A percentile compares a stretch with the other conserved stretches of the same genome.
Evolutionary conservation across 108 stramenopile species (phyloP).

Genomic region (Cyclotella choctawhatcheeana): DNA sequence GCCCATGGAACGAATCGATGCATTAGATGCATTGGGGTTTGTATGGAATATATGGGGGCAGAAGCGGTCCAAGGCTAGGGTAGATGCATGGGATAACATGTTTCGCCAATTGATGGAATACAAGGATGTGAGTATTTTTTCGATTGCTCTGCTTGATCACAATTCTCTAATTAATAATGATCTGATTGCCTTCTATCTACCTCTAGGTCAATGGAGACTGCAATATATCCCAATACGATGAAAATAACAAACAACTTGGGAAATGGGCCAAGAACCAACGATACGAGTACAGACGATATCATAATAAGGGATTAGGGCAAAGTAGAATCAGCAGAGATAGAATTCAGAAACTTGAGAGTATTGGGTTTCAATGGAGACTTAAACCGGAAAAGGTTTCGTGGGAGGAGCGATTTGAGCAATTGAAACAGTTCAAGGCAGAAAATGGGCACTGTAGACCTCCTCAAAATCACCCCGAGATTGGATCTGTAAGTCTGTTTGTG

Average conservation of each 20-base stretch:
- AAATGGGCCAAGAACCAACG: constrained; percentile 52
- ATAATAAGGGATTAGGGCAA: constrained; percentile 30
- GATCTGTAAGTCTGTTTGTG: background rate
- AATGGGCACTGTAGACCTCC: constrained; percentile 47
- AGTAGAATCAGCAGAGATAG: constrained; percentile 37
- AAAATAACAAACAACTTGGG: constrained; percentile 34
- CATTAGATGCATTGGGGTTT: constrained; percentile 37
- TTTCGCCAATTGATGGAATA: constrained; percentile 31
- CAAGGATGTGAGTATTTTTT: constrained; percentile 7
- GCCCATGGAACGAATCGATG: constrained; percentile 39
- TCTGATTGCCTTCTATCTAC: background rate
- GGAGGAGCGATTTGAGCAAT: constrained; percentile 35
- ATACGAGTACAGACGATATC: constrained; percentile 45
- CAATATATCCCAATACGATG: constrained; percentile 32
- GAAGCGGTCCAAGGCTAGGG: constrained; percentile 21
- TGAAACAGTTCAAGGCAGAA: constrained; percentile 37
- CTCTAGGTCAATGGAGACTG: constrained; percentile 12
- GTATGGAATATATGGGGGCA: constrained; percentile 38
- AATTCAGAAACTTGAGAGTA: constrained; percentile 43
- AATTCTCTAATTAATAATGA: background rate
- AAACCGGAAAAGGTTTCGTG: constrained; percentile 39
- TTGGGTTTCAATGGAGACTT: constrained; percentile 45
- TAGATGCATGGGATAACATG: constrained; percentile 39
- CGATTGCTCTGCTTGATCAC: background rate
- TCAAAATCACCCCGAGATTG: constrained; percentile 32